These are phyloP conservation scores for Mrakia hoshinonis DNA, from an alignment of 768 basidiomycete species.

Conservation along the genomic window DNA sequence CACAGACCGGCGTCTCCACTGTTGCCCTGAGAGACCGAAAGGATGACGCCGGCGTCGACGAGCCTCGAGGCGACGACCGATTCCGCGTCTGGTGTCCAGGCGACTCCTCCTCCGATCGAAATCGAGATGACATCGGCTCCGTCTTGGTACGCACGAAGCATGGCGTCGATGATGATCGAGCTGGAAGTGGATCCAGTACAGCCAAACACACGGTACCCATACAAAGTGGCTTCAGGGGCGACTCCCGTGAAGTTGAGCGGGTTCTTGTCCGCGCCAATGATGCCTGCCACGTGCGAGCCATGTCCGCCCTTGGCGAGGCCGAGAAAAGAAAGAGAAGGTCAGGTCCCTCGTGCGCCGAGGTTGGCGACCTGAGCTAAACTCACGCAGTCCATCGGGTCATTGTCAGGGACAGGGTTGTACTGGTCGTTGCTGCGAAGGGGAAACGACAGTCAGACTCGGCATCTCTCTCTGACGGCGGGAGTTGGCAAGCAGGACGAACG, in stretches of 20 bases:
- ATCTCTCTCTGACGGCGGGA: too few relatives aligned
- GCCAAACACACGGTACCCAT: conserved; percentile 48
- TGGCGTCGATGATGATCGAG: conserved; percentile 47
- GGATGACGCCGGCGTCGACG: conserved; percentile 51
- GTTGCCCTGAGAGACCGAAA: conserved; percentile 54
- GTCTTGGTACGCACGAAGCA: conserved; percentile 34
- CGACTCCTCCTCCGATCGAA: conserved; percentile 54
- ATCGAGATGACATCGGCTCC: conserved; percentile 58
- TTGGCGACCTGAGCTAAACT: background rate
- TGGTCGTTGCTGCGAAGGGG: conserved; percentile 9
- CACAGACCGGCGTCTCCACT: conserved; percentile 54
- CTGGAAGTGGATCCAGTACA: conserved; percentile 48
- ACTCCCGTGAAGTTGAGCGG: conserved; percentile 46
- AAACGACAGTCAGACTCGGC: too few relatives aligned
- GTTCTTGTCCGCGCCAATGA: conserved; percentile 48
- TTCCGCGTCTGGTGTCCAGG: conserved; percentile 55
- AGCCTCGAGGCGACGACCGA: conserved; percentile 56
- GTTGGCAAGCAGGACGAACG: too few relatives aligned
- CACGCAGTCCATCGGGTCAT: conserved; percentile 37
- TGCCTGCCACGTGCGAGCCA: conserved; percentile 46
- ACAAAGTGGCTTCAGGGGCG: conserved; percentile 54
- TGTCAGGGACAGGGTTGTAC: conserved; percentile 33
- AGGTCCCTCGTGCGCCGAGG: too few relatives aligned
- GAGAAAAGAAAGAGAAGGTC: background rate
- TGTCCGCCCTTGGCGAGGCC: conserved; percentile 36